Conservation (phyloP, 805 yeast genomes). For the Tetrapisispora pingtungensis region DNA sequence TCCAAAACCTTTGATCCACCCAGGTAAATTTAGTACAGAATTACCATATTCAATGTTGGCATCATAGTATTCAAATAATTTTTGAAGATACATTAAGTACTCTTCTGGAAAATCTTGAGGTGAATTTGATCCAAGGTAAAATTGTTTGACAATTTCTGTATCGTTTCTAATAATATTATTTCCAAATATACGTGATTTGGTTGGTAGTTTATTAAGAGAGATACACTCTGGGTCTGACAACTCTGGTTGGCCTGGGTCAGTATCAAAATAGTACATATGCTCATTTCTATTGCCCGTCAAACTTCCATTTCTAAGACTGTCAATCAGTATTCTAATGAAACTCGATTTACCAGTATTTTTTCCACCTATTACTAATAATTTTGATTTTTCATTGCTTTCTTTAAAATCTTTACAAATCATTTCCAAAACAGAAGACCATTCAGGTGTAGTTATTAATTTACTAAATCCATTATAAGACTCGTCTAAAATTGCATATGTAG, state of each 20-base stretch:
- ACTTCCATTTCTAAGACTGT: slow-evolving; percentile 29
- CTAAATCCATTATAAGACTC: slow-evolving; percentile 7
- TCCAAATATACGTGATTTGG: slow-evolving; percentile 13
- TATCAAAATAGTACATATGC: slow-evolving; percentile 43
- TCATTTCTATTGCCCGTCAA: not conserved
- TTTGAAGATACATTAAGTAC: slow-evolving; percentile 38
- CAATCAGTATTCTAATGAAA: slow-evolving; percentile 43
- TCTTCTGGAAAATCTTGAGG: slow-evolving; percentile 58
- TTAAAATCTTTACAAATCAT: slow-evolving; percentile 16
- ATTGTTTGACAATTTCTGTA: slow-evolving; percentile 12
- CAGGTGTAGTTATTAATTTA: slow-evolving; percentile 11
- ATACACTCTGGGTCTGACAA: slow-evolving; percentile 62
- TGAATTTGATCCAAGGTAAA: slow-evolving; percentile 53
- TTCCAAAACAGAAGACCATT: slow-evolving; percentile 19
- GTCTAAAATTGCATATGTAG: slow-evolving; percentile 10
- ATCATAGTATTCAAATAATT: slow-evolving; percentile 29
- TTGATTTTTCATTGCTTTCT: slow-evolving; percentile 18
- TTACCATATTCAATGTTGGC: slow-evolving; percentile 29
- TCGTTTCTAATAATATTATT: slow-evolving; percentile 17
- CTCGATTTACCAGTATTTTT: slow-evolving; percentile 83
- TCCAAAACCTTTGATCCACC: slow-evolving; percentile 89
- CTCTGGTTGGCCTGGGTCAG: slow-evolving; percentile 89
- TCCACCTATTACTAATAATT: slow-evolving; percentile 33
- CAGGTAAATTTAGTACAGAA: slow-evolving; percentile 70
- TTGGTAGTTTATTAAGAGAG: slow-evolving; percentile 36